Base-by-base conservation (phyloP, 495 filamentous ascomycete genomes). In the Penicillium pulvis region DNA sequence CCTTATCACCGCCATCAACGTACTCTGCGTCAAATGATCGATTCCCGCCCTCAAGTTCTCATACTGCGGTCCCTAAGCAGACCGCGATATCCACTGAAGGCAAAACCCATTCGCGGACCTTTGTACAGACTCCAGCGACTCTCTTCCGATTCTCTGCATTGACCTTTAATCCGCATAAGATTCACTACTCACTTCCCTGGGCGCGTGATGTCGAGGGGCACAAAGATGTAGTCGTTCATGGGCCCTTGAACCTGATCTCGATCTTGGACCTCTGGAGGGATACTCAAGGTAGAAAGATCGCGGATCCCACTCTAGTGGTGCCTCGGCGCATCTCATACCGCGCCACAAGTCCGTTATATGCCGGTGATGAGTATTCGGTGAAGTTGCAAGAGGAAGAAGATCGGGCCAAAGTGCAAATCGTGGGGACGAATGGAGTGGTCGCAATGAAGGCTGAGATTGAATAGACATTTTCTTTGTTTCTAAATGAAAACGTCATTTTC, bases 81-180 rank as follows among this genome's bases (percentile, higher is more conserved):
- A 62, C 64, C 20, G 44, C 62, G 10, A 73, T 75, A 39, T 44
- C 53, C 42, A 66, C 67, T 2, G 48, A 64, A 14, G 67, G 64
- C 0, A 68, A 59, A 26, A 74, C 67, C 1, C 68, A 75, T 55
- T 73, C 65, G 36, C 71, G 77, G n/a, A 77, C 80, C 11, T 72
- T 85, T 45, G 58, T 65, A 14, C 84, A 83, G 67, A 84, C 85
- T 0, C 74, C 80, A 3, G 78, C 81, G 6, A 80, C 81, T 0
- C 78, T 90, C 8, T 90, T 90, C 67, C 81, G 87, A 4, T 91
- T 90, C 75, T 87, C 85, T 0, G 88, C 88, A 0, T 69, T 91
- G 23, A 90, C 87, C 3, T 90, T 88, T 68, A 90, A 90, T 58
- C 83, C 79, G 0, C 88, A 90, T 62, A 88, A 84, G 68, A 90